Evolutionary conservation across 345 rosid genomes (phyloP), one percentile per base, ranked within the genome.

Genomic region (Salix viminalis): DNA sequence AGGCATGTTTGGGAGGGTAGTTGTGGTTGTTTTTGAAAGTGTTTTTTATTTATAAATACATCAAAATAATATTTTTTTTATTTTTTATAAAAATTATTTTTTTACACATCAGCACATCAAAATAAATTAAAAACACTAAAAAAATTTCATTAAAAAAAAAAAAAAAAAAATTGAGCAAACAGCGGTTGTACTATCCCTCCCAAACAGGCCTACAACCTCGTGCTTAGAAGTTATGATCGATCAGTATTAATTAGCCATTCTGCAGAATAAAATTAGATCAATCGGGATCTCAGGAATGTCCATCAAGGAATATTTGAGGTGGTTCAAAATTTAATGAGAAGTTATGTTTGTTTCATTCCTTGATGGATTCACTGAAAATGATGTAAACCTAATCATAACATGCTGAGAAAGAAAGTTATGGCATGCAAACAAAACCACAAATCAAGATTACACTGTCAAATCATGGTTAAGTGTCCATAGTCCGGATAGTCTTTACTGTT

Each of bases 341-440:
- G 64, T 72, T 39, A 80, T 18, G 54, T 58, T 67, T 18, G 54
- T 58, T 67, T 26, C 26, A 69, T 73, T 50, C 50, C 34, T 71
- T 56, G 13, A 19, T 66, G 19, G 37, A 23, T 68, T 46, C n/a
- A 30, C 21, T 46, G 72, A 65, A 60, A 65, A 71, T 28, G 79
- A 78, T 78, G 69, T n/a, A 58, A 75, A 75, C 69, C 73, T 58
- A 75, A 82, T 75, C 72, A 78, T 78, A 66, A 36, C 70, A 2
- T 2, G n/a, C 62, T 16, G 71, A 62, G 71, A 78, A 74, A 41
- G 73, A 42, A 67, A 81, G 44, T 58, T 26, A 52, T 56, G 79
- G 79, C 34, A 67, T 30, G 34, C 30, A 67, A 41, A 74, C 54
- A 50, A 68, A 50, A 23, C 79, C 86, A 83, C 80, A 70, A 70